Conservation (phyloP, 352 stramenopile genomes). For the Phytophthora agathidicida region DNA sequence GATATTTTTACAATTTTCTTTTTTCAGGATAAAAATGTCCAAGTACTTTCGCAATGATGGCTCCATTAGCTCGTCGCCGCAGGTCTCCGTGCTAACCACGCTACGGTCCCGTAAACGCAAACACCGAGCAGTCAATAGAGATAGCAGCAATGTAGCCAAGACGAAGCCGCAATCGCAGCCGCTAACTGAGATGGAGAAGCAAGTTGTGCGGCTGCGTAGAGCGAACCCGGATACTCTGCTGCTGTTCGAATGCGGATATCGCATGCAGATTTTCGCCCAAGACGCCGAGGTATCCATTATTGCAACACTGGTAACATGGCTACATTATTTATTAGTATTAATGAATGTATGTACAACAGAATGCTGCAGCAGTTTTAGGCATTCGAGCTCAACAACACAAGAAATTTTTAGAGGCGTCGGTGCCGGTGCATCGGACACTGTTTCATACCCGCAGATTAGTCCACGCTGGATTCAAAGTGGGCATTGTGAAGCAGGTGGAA, state of each 20-base stretch:
- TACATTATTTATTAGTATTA: too few relatives aligned
- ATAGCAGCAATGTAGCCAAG: neutral
- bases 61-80: too few relatives aligned
- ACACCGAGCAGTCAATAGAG: slow-evolving; percentile 4
- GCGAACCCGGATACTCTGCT: slow-evolving; percentile 55
- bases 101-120: slow-evolving; percentile 24
- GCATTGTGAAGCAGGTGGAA: slow-evolving; percentile 72
- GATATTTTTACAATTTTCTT: too few relatives aligned
- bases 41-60: slow-evolving; percentile 4
- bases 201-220: slow-evolving; percentile 62
- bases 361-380: slow-evolving; percentile 40
- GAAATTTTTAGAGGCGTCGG: slow-evolving; percentile 53
- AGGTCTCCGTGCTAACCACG: neutral
- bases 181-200: slow-evolving; percentile 78
- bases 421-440: slow-evolving; percentile 51
- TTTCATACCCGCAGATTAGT: slow-evolving; percentile 55
- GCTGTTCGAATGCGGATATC: slow-evolving; percentile 84
- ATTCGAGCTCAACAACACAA: slow-evolving; percentile 42
- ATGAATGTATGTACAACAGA: slow-evolving; percentile 25
- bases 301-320: too few relatives aligned
- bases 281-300: slow-evolving; percentile 55
- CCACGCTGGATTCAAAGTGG: slow-evolving; percentile 56
- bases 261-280: slow-evolving; percentile 76
- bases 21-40: too few relatives aligned
- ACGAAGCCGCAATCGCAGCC: neutral